Percentiles rank a stretch among this genome's conserved stretches.
Evolutionary conservation across 768 basidiomycete genomes (phyloP).

Genomic region (Russula compacta): DNA sequence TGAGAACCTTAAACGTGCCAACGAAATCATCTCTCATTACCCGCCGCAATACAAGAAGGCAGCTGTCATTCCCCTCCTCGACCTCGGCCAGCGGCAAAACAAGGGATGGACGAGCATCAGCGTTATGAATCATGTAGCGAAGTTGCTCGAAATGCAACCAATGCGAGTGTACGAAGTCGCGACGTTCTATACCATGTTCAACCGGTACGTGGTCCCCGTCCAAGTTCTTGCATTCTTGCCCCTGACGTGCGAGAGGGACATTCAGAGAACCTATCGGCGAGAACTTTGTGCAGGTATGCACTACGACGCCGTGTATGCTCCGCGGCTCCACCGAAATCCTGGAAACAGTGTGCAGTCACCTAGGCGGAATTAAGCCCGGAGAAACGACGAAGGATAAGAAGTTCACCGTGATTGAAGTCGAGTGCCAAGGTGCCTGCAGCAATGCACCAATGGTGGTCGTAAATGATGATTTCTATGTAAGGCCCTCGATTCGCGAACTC

Average conservation of each 20-base stretch:
- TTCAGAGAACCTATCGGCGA: conserved; percentile 84
- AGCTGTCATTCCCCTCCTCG: conserved; percentile 92
- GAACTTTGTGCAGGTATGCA: conserved; percentile 96
- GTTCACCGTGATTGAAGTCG: conserved; percentile 96
- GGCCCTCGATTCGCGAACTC: conserved; percentile 8
- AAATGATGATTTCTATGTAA: conserved; percentile 92
- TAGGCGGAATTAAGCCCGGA: conserved; percentile 78
- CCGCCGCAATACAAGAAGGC: conserved; percentile 99
- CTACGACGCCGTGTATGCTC: conserved; percentile 97
- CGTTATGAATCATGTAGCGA: conserved; percentile 98
- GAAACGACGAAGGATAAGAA: conserved; percentile 94
- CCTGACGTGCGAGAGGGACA: background rate
- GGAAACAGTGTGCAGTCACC: conserved; percentile 70
- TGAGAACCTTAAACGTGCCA: conserved; percentile 75
- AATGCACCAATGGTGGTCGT: conserved; percentile 97
- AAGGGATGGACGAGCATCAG: conserved; percentile 97
- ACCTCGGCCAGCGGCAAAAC: conserved; percentile 95
- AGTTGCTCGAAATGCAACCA: conserved; percentile 85
- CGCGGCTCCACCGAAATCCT: conserved; percentile 86
- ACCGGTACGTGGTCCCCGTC: conserved; percentile 50
- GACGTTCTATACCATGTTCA: conserved; percentile 99
- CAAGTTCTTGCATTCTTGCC: background rate
- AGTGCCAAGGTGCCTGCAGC: conserved; percentile 97
- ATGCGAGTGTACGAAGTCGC: conserved; percentile 99
- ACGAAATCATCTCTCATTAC: conserved; percentile 89